Conservation (phyloP, 1,284 basidiomycete genomes). For the Fomitopsis palustris region DNA sequence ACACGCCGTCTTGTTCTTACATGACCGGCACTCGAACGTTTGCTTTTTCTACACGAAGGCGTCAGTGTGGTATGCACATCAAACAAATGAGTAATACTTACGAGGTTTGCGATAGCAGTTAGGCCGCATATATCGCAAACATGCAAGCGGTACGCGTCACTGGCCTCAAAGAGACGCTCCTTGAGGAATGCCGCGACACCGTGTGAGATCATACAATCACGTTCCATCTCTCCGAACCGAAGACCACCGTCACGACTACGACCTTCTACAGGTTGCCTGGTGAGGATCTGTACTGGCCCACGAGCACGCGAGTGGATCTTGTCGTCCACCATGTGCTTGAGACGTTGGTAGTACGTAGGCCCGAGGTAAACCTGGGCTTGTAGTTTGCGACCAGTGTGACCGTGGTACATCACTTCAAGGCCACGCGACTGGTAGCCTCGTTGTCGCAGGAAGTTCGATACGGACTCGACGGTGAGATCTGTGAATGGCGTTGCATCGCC, state of each 20-base stretch:
- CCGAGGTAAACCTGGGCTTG: conserved; percentile 98
- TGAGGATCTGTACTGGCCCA: conserved; percentile 97
- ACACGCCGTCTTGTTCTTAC: conserved; percentile 93
- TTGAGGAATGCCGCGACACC: conserved; percentile 98
- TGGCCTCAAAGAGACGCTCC: conserved; percentile 90
- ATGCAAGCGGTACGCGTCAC: conserved; percentile 93
- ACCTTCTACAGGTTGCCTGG: conserved; percentile 98
- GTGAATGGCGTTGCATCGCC: conserved; percentile 99
- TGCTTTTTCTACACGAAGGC: conserved; percentile 69
- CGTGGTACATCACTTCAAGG: conserved; percentile 98
- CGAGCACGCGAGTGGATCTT: conserved; percentile 98
- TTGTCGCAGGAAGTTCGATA: conserved; percentile 78
- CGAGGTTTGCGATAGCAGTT: conserved; percentile 92
- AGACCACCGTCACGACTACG: conserved; percentile 97
- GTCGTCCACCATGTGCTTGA: conserved; percentile 99
- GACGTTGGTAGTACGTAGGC: conserved; percentile 97
- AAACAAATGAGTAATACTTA: conserved; percentile 33
- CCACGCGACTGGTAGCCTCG: conserved; percentile 96
- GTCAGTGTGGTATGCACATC: conserved; percentile 2
- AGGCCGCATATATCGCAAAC: conserved; percentile 97
- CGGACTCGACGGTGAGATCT: conserved; percentile 94
- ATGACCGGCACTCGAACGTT: conserved; percentile 86
- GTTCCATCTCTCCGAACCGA: conserved; percentile 99
- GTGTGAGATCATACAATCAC: conserved; percentile 99
- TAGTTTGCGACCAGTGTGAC: conserved; percentile 95